These are phyloP conservation scores for Botrytis deweyae DNA, from an alignment of 2,329 filamentous ascomycete species.

Conservation along the genomic window DNA sequence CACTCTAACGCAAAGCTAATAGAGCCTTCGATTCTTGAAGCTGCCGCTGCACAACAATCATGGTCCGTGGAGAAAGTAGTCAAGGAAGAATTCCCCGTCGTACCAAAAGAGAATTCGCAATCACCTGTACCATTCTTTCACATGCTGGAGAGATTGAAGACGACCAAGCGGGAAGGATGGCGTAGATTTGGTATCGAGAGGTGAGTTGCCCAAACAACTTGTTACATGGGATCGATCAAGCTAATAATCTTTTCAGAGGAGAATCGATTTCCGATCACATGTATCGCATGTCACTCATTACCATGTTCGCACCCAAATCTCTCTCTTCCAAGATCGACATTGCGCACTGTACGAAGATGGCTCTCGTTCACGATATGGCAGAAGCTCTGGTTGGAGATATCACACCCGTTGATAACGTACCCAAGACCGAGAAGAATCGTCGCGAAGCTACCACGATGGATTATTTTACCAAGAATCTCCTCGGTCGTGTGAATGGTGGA, in stretches of 20 bases:
- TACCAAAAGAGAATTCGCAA: slow-evolving; percentile 57
- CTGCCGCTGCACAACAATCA: slow-evolving; percentile 25
- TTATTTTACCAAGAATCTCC: slow-evolving; percentile 69
- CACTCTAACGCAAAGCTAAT: neutral
- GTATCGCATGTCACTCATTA: slow-evolving; percentile 98
- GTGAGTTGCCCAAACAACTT: slow-evolving; percentile 40
- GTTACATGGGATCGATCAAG: neutral
- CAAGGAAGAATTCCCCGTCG: slow-evolving; percentile 54
- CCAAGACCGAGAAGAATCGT: slow-evolving; percentile 84
- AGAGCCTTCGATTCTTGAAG: slow-evolving; percentile 4
- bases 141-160: slow-evolving; percentile 90
- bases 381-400: slow-evolving; percentile 95
- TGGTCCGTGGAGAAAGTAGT: slow-evolving; percentile 65
- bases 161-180: slow-evolving; percentile 95
- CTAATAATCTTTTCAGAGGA: slow-evolving; percentile 48
- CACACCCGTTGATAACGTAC: slow-evolving; percentile 82
- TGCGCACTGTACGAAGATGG: slow-evolving; percentile 87
- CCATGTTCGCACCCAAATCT: slow-evolving; percentile 80
- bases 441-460: slow-evolving; percentile 91
- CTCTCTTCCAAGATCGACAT: slow-evolving; percentile 73
- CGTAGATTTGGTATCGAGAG: slow-evolving; percentile 74
- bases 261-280: slow-evolving; percentile 98
- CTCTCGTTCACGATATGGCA: slow-evolving; percentile 95
- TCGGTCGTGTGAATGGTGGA: slow-evolving; percentile 75
- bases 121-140: slow-evolving; percentile 93